Evolutionary conservation across 495 filamentous ascomycete genomes (phyloP).

Genomic region (Penicillium silybi): DNA sequence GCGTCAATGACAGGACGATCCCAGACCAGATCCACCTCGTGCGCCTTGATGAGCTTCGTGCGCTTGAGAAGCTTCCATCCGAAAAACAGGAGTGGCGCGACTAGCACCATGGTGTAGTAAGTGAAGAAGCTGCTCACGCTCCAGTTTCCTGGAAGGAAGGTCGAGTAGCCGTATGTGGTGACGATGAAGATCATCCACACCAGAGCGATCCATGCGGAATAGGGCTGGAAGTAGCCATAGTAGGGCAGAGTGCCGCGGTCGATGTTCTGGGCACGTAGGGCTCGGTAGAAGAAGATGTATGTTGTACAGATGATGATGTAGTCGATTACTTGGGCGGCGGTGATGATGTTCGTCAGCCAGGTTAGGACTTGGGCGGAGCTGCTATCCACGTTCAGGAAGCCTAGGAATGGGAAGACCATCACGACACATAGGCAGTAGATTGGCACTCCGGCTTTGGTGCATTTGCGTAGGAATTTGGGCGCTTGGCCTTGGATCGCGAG

Average conservation of each 20-base stretch:
- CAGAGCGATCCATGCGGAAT: slow-evolving; percentile 47
- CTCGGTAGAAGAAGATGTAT: slow-evolving; percentile 55
- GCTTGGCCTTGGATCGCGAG: slow-evolving; percentile 61
- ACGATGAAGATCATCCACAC: slow-evolving; percentile 41
- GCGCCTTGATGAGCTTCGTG: slow-evolving; percentile 44
- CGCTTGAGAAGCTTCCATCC: slow-evolving; percentile 55
- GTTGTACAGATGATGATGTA: slow-evolving; percentile 43
- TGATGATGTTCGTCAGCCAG: slow-evolving; percentile 32
- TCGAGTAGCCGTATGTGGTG: slow-evolving; percentile 47
- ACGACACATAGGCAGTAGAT: slow-evolving; percentile 34
- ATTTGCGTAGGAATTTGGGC: slow-evolving; percentile 51
- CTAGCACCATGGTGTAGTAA: slow-evolving; percentile 53
- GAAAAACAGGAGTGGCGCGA: slow-evolving; percentile 43
- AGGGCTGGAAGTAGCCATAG: slow-evolving; percentile 56
- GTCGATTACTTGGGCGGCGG: slow-evolving; percentile 23
- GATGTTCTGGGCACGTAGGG: slow-evolving; percentile 50
- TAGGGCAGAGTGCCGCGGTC: slow-evolving; percentile 52
- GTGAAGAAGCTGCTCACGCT: slow-evolving; percentile 49
- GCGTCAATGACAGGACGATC: slow-evolving; percentile 29
- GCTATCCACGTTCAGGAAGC: slow-evolving; percentile 27
- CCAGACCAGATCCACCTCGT: slow-evolving; percentile 54
- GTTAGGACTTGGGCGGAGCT: slow-evolving; percentile 25
- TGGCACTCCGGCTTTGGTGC: slow-evolving; percentile 44
- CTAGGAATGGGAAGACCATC: slow-evolving; percentile 39
- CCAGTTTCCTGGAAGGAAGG: slow-evolving; percentile 45